Percentiles rank a stretch among this genome's conserved stretches.
phyloP scores from a whole-genome alignment of 495 filamentous ascomycete genomes.

The Lophiotrema nucula region DNA sequence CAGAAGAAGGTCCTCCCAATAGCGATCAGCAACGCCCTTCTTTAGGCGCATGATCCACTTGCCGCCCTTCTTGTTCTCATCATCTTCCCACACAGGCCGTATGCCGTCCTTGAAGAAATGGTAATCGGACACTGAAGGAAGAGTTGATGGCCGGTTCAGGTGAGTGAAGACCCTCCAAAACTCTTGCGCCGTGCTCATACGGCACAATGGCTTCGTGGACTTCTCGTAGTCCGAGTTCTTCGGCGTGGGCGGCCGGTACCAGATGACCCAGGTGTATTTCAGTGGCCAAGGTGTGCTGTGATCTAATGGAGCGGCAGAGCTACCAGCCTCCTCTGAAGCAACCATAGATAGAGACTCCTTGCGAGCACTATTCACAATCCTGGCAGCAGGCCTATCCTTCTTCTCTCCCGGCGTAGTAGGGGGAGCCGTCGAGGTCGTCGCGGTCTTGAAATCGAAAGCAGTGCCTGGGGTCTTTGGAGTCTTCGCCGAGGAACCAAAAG shows the following conservation, averaged over 20 bases:
- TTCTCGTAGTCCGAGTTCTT: constrained; percentile 99
- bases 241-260: constrained; percentile 90
- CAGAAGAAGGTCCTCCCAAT: constrained; percentile 94
- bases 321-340: constrained; percentile 30
- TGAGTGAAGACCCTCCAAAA: constrained; percentile 93
- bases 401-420: constrained; percentile 62
- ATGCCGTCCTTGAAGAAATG: constrained; percentile 98
- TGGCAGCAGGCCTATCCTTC: constrained; percentile 46
- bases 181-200: constrained; percentile 78
- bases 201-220: constrained; percentile 81
- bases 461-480: constrained; percentile 86
- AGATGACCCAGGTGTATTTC: constrained; percentile 90
- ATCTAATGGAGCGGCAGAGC: constrained; percentile 26
- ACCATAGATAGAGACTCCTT: constrained; percentile 28
- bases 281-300: constrained; percentile 45
- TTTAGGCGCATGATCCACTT: constrained; percentile 96
- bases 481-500: constrained; percentile 80
- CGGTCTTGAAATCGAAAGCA: constrained; percentile 66
- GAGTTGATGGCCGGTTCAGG: constrained; percentile 79
- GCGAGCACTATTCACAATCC: constrained; percentile 12
- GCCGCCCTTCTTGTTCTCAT: constrained; percentile 90
- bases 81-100: constrained; percentile 96
- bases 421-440: constrained; percentile 33
- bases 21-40: constrained; percentile 94
- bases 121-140: constrained; percentile 94